Evolutionary conservation across 1,284 basidiomycete genomes (phyloP).

Genomic region (Apiotrichum sp.): DNA sequence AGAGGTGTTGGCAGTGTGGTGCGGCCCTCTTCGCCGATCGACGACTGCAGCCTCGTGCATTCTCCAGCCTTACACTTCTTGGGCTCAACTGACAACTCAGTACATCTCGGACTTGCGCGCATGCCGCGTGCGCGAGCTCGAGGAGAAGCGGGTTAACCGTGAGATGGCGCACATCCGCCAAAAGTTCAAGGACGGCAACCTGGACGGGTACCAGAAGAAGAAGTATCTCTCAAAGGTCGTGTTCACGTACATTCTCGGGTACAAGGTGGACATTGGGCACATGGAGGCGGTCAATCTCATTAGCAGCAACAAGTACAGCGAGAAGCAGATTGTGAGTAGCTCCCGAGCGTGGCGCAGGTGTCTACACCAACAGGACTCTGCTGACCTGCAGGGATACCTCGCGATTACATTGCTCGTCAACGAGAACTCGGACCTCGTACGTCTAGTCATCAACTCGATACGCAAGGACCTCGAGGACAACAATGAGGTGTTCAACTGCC

Average conservation of each 20-base stretch:
- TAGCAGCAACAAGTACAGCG: slow-evolving; percentile 89
- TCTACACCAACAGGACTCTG: too few species aligned
- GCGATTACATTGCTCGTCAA: slow-evolving; percentile 97
- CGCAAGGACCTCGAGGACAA: slow-evolving; percentile 94
- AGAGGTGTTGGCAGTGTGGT: too few species aligned
- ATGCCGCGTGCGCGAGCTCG: slow-evolving; percentile 52
- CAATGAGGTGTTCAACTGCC: slow-evolving; percentile 90
- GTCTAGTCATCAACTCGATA: slow-evolving; percentile 97
- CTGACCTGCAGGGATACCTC: slow-evolving; percentile 70
- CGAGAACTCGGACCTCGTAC: slow-evolving; percentile 93
- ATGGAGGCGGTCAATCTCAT: slow-evolving; percentile 99
- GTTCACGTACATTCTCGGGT: slow-evolving; percentile 98
- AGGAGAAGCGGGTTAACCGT: slow-evolving; percentile 95
- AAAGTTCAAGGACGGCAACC: slow-evolving; percentile 97
- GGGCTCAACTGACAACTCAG: slow-evolving; percentile 50
- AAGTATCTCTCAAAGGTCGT: slow-evolving; percentile 90
- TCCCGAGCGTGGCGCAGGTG: neutral
- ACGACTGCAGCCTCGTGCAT: too few species aligned
- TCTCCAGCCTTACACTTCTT: neutral
- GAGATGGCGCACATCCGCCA: slow-evolving; percentile 99
- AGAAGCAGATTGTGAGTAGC: slow-evolving; percentile 90
- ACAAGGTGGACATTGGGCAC: slow-evolving; percentile 97
- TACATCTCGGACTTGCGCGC: slow-evolving; percentile 98
- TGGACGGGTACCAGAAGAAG: slow-evolving; percentile 98
- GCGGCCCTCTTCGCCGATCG: too few species aligned